Percentiles rank a stretch among this genome's conserved stretches.
Evolutionary conservation across 2,329 filamentous ascomycete species (phyloP).

Genomic region (Phyllosticta paracitricarpa): DNA sequence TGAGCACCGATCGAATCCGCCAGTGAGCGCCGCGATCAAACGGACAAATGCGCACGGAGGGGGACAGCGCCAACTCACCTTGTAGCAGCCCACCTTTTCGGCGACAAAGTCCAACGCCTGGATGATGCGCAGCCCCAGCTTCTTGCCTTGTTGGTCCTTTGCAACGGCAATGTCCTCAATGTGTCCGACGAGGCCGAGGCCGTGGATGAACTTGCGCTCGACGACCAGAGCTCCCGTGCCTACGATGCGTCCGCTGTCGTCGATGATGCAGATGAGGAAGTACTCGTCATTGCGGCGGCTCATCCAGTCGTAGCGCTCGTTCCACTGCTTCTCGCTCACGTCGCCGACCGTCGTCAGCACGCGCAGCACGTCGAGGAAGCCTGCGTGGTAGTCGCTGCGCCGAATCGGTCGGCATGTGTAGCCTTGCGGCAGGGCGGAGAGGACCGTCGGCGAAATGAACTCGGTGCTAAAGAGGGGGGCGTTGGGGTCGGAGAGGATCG

Average conservation of each 20-base stretch:
- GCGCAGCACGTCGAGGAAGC: constrained; percentile 83
- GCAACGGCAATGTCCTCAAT: constrained; percentile 97
- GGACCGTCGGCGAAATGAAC: constrained; percentile 69
- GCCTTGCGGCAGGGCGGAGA: constrained; percentile 61
- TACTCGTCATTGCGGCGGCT: constrained; percentile 63
- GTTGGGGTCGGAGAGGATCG: constrained; percentile 18
- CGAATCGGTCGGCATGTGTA: constrained; percentile 77
- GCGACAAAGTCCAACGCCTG: constrained; percentile 87
- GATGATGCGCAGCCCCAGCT: constrained; percentile 83
- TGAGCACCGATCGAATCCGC: neutral
- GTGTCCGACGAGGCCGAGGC: constrained; percentile 75
- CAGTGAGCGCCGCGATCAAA: neutral
- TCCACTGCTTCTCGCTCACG: constrained; percentile 61
- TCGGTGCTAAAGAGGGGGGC: constrained; percentile 62
- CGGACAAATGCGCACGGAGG: neutral
- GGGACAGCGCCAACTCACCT: constrained; percentile 37
- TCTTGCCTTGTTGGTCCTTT: constrained; percentile 95
- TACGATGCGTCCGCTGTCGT: constrained; percentile 63
- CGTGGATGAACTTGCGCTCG: constrained; percentile 88
- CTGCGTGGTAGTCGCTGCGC: constrained; percentile 64
- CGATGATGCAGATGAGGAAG: constrained; percentile 77
- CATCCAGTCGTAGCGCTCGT: constrained; percentile 76
- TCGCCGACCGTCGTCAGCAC: constrained; percentile 92
- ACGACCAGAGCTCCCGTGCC: constrained; percentile 84
- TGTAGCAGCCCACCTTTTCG: constrained; percentile 86